Base-by-base conservation (phyloP, 83 land plant genomes). In the Diphasiastrum complanatum region DNA sequence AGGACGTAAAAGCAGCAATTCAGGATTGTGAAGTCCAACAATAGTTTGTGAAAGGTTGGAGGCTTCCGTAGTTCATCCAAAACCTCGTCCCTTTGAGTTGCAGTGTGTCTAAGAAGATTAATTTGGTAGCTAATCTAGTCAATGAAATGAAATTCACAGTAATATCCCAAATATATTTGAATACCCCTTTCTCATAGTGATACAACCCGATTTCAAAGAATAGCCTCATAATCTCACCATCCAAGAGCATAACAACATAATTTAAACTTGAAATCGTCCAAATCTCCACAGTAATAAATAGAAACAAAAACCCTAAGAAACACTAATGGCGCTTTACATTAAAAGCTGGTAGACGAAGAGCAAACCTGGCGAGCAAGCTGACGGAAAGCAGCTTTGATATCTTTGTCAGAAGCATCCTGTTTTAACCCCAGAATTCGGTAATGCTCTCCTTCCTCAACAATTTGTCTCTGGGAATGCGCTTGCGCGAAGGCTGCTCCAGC, bases 301-400 rank as follows among this genome's bases (percentile, higher is more conserved):
- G 14, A 38, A 38, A 38, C 8, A 8, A 8, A 8, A 14, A 38
- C 8, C 43, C 8, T 38, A 38, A 14, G 43, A 8, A 38, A 8
- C 8, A 8, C 43, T 8, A 38, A 38, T 38, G 43, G 43, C 8
- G 14, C 14, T 14, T 8, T 14, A 38, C 14, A 8, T 8, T 14
- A 38, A 38, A 14, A 38, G 14, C 43, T 38, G 8, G 12, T 8
- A 38, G 14, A 8, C 14, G 8, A 8, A 8, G 43, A 47, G 23
- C 31, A 10, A 14, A 69, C 72, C 72, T 69, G 54, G 12, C 56
- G 72, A 14, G 66, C 72, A 46, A 69, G 72, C 68, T 50, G 66
- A 40, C 72, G 67, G 47, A 47, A 69, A 5, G 72, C 72, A 48
- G 37, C 35, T 33, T 69, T 69, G 27, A 69, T 61, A 20, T 65